phyloP scores from a whole-genome alignment of 2,329 filamentous ascomycete species.

The Teratosphaeria gauchensis region DNA sequence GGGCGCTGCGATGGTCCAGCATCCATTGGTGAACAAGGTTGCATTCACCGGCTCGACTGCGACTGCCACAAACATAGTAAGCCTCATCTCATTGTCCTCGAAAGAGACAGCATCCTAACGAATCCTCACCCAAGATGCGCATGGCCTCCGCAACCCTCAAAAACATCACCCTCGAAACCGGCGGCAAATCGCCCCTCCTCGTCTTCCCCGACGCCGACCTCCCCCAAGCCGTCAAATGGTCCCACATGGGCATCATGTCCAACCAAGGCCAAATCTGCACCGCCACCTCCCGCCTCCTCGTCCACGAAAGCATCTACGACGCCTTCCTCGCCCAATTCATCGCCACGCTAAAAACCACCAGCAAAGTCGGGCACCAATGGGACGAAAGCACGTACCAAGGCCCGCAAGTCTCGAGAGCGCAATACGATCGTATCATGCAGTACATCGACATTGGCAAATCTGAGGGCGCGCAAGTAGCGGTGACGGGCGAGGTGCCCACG shows the following conservation, averaged over 20 bases:
- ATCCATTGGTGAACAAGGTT: neutral
- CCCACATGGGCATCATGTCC: slow-evolving; percentile 48
- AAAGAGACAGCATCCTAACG: too few relatives aligned
- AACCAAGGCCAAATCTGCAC: slow-evolving; percentile 48
- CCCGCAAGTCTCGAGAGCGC: slow-evolving; percentile 57
- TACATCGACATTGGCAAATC: slow-evolving; percentile 47
- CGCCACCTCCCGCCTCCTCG: slow-evolving; percentile 50
- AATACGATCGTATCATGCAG: slow-evolving; percentile 57
- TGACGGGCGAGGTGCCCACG: slow-evolving; percentile 30
- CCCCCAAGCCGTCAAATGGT: slow-evolving; percentile 47
- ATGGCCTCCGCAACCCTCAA: slow-evolving; percentile 34
- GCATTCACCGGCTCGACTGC: slow-evolving; percentile 54
- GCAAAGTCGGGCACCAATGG: slow-evolving; percentile 59
- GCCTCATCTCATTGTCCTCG: neutral
- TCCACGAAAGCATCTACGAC: slow-evolving; percentile 48
- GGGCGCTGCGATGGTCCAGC: neutral
- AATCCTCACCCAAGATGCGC: too few relatives aligned
- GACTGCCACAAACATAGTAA: slow-evolving; percentile 31
- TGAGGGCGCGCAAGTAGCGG: slow-evolving; percentile 4
- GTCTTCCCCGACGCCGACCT: slow-evolving; percentile 33
- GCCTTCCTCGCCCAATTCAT: slow-evolving; percentile 53
- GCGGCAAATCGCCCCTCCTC: slow-evolving; percentile 48
- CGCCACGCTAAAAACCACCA: slow-evolving; percentile 45
- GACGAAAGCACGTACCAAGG: slow-evolving; percentile 58
- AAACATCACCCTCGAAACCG: slow-evolving; percentile 50